phyloP scores from a whole-genome alignment of 2,329 filamentous ascomycete genomes.

The Sphaerulina populicola region DNA sequence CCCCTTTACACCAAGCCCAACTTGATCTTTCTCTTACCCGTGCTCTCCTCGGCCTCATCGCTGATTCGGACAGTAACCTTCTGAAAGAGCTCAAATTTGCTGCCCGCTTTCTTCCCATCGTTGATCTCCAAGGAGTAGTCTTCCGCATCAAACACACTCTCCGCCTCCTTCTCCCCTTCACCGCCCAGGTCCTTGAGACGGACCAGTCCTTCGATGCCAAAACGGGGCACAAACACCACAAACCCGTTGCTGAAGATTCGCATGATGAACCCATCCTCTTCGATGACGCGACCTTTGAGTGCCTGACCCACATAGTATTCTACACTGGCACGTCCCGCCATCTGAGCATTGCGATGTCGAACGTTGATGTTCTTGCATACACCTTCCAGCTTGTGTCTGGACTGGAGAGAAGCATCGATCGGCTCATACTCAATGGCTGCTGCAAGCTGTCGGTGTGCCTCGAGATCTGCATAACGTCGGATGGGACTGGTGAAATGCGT shows the following conservation, averaged over 20 bases:
- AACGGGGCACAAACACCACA: slow-evolving; percentile 89
- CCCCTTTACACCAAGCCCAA: slow-evolving; percentile 45
- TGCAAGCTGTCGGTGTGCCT: slow-evolving; percentile 87
- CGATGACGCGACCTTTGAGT: slow-evolving; percentile 64
- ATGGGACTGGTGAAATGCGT: slow-evolving; percentile 98
- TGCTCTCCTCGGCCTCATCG: slow-evolving; percentile 87
- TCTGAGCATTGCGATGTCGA: slow-evolving; percentile 91
- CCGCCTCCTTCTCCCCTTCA: slow-evolving; percentile 54
- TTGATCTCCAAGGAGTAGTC: slow-evolving; percentile 64
- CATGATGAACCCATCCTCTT: slow-evolving; percentile 94
- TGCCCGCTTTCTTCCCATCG: slow-evolving; percentile 36
- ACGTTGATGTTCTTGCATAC: slow-evolving; percentile 99
- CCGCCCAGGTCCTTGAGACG: slow-evolving; percentile 68
- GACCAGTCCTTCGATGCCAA: slow-evolving; percentile 90
- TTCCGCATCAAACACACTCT: slow-evolving; percentile 76
- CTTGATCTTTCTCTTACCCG: slow-evolving; percentile 89
- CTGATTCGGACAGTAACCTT: slow-evolving; percentile 83
- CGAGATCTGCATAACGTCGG: slow-evolving; percentile 90
- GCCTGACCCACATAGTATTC: slow-evolving; percentile 98
- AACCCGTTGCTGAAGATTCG: slow-evolving; percentile 95
- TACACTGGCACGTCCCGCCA: slow-evolving; percentile 86
- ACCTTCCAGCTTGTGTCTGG: slow-evolving; percentile 74
- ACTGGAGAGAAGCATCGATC: slow-evolving; percentile 71
- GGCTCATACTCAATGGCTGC: slow-evolving; percentile 90
- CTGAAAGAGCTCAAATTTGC: slow-evolving; percentile 74